Percentiles rank a stretch among this genome's conserved stretches.
Conservation (phyloP, 1,284 basidiomycete genomes). For the Cryptococcus depauperatus region DNA sequence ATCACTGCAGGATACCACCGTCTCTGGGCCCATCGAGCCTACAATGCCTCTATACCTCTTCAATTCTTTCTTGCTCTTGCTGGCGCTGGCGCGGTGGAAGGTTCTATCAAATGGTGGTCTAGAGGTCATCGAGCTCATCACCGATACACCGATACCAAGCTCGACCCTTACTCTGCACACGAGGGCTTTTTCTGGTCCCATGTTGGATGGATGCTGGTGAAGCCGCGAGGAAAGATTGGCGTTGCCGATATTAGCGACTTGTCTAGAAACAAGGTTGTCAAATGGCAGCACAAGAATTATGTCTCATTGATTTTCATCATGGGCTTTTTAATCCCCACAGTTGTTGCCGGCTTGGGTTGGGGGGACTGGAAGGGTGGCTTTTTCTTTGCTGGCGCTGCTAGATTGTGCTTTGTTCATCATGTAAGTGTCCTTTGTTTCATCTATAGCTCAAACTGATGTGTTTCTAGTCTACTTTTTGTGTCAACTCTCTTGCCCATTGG, state of each 20-base stretch:
- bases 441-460: constrained; percentile 1
- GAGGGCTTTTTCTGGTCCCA: constrained; percentile 68
- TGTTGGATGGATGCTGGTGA: constrained; percentile 87
- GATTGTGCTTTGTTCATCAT: constrained; percentile 81
- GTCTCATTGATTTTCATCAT: constrained; percentile 61
- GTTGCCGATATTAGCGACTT: constrained; percentile 82
- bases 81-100: constrained; percentile 79
- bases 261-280: constrained; percentile 63
- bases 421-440: constrained; percentile 47
- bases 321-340: constrained; percentile 65
- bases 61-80: constrained; percentile 69
- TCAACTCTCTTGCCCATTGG: constrained; percentile 92
- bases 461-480: constrained; percentile 77
- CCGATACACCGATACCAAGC: constrained; percentile 88
- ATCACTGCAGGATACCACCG: constrained; percentile 73
- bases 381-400: constrained; percentile 73
- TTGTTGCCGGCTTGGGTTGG: constrained; percentile 73
- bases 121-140: constrained; percentile 88
- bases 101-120: constrained; percentile 93
- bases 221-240: constrained; percentile 78
- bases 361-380: constrained; percentile 76
- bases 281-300: constrained; percentile 80
- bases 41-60: constrained; percentile 74
- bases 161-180: constrained; percentile 88
- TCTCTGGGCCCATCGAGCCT: constrained; percentile 83